Evolutionary conservation across 495 filamentous ascomycete species (phyloP), one percentile per base, ranked within the genome.

Genomic region (Penicillium macrosclerotiorum): DNA sequence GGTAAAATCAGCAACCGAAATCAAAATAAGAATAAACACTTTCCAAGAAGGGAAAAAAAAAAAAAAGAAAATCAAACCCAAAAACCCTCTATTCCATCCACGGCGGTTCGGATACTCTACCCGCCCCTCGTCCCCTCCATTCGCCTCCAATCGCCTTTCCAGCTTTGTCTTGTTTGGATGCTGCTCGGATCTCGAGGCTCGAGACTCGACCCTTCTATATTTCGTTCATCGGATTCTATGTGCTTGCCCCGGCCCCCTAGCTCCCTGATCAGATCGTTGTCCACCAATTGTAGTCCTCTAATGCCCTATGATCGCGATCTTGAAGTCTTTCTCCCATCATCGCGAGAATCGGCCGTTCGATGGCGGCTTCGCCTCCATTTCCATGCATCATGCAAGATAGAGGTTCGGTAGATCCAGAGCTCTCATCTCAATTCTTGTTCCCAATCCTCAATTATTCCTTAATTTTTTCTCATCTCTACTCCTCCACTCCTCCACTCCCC

Each of bases 301-400:
- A 56, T 56, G n/a, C 0, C n/a, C 8, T 9, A 13, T 8, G 26
- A 52, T 56, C 53, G 33, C 37, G 31, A 18, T 34, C 22, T 29
- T 4, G 4, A 36, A 26, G 32, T 18, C 8, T 20, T 20, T 3
- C 9, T 26, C 19, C 23, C 24, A 9, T 8, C 12, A 8, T 1
- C 22, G 24, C 29, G 38, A 16, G 35, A 36, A 47, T 47, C 44
- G 23, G 20, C 44, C 27, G 35, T 42, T 22, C 16, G 33, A 17
- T 17, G 23, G 25, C 25, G 44, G 8, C 13, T 33, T 41, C 23
- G 26, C 34, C 33, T 33, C 26, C 32, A 20, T 32, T 49, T 36
- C 45, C 18, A 44, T 33, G 33, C n/a, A 20, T 13, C 29, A 41
- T 45, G 2, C 25, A 42, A 41, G 42, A 46, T 36, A 37, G 16